Base-by-base conservation (phyloP, 169 alveolate genomes). In the Plasmodium malariae region DNA sequence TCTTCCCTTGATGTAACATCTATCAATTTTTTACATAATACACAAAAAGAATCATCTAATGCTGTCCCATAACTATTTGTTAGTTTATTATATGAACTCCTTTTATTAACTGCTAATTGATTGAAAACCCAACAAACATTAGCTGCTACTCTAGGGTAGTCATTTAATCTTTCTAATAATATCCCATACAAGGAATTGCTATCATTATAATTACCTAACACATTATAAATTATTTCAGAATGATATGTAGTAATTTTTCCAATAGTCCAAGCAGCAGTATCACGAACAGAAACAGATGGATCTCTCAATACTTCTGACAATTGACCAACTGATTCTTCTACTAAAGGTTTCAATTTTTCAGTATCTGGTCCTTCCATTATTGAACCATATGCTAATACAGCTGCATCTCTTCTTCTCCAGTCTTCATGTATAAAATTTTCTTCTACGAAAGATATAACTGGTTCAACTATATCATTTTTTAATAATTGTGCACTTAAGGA, bases 191-290 rank as follows among this genome's bases (percentile, higher is more conserved):
- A 86, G 34, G 94, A 87, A 88, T 69, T 74, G 17, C 87, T 67
- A 88, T 92, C 92, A 19, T 89, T 92, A 67, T 94, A 94, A 45
- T 93, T 51, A 0, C 97, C 97, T 89, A 96, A 85, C 59, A 95
- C 94, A 24, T 94, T 94, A 51, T 93, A 88, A 28, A 96, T 95
- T 48, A 93, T 96, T 26, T 91, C 94, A 34, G 97, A 95, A 91
- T 97, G 98, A 89, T 93, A 95, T 37, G 95, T 95, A 17, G 97
- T 98, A 24, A 96, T 96, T 68, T 97, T 93, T 24, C 98, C 98
- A 21, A 97, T 95, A 24, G 98, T 95, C 98, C 98, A 97, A 34
- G 98, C 98, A 1, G 97, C 97, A n/a, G 98, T 97, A 94, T 97
- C 98, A 43, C 97, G 94, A 11, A 97, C 98, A 11, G 98, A 97